Base-by-base conservation (phyloP, 2,329 filamentous ascomycete genomes). In the Fusarium sp. region DNA sequence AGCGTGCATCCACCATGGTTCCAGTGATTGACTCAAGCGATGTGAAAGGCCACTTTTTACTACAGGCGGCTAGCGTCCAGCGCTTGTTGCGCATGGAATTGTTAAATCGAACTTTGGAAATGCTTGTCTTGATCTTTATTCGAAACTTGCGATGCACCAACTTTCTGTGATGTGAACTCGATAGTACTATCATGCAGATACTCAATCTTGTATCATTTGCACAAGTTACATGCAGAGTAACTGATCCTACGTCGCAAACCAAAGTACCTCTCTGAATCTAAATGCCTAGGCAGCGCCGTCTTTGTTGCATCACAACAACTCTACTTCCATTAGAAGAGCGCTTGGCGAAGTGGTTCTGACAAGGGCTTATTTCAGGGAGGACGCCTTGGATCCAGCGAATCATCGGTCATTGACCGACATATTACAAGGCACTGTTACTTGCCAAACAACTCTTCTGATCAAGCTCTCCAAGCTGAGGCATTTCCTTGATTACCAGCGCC, bases 61-160 rank as follows among this genome's bases (percentile, higher is more conserved):
- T 34, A 14, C 28, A 65, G 34, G 21, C 28, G 42, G 49, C 50
- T 63, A 63, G 63, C 37, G 49, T 43, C 16, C 41, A 43, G 66
- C 66, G 66, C 66, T 63, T 62, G 51, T 20, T 66, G 66, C 66
- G 66, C 45, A 49, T 63, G 60, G 49, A 63, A 66, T 30, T 11
- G 48, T 55, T 45, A 49, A 49, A 41, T 55, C 28, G 61, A 50
- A 45, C 48, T 63, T 48, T 27, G 30, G 34, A 27, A 57, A 25
- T 56, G 23, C 48, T 48, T 48, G 37, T 40, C 23, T 25, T 63
- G 27, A 20, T 56, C 14, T 28, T 42, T 42, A 25, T 56, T 25
- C 61, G n/a, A 40, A 43, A 43, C 32, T 25, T 20, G 23, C 16
- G 34, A 25, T 10, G 18, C 18, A 14, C 12, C 34, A 20, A 27